A percentile compares a stretch with the other conserved stretches of the same genome.
These are phyloP conservation scores for Dictyophora rubrovolvata DNA, from an alignment of 768 basidiomycete genomes.

Conservation along the genomic window DNA sequence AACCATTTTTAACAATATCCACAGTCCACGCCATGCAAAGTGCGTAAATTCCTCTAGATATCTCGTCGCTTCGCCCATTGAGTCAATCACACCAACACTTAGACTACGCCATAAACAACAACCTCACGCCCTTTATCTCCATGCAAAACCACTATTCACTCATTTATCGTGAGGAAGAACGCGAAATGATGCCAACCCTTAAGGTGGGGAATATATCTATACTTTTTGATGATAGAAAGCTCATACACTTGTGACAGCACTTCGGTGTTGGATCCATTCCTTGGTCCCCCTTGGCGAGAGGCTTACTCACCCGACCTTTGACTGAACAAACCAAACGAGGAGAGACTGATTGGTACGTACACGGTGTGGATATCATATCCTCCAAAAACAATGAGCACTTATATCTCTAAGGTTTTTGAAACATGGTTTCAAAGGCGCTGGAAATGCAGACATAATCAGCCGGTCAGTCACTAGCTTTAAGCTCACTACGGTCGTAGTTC, in stretches of 20 bases:
- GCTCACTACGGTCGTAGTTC: neutral
- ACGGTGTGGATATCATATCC: neutral
- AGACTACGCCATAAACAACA: constrained; percentile 54
- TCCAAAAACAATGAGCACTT: no score
- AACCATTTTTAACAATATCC: neutral
- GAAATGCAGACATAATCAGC: constrained; percentile 28
- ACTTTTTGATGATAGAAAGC: neutral
- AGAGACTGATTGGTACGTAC: constrained; percentile 23
- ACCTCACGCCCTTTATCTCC: constrained; percentile 51
- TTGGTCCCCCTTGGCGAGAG: constrained; percentile 51
- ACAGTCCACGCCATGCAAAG: constrained; percentile 32
- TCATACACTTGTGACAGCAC: constrained; percentile 22
- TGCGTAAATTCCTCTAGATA: constrained; percentile 3
- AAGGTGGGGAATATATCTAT: constrained; percentile 25
- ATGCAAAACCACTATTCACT: constrained; percentile 63
- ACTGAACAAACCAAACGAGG: constrained; percentile 30
- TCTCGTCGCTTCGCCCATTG: neutral
- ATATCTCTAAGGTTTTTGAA: no score
- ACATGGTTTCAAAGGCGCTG: constrained; percentile 18
- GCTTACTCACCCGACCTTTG: constrained; percentile 34
- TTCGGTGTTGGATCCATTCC: constrained; percentile 48
- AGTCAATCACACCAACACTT: no score
- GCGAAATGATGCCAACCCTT: constrained; percentile 52
- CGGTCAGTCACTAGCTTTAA: constrained; percentile 21
- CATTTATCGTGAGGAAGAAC: constrained; percentile 55